Base-by-base conservation (phyloP, 1,139 yeast genomes). In the Ogataea hybrid region DNA sequence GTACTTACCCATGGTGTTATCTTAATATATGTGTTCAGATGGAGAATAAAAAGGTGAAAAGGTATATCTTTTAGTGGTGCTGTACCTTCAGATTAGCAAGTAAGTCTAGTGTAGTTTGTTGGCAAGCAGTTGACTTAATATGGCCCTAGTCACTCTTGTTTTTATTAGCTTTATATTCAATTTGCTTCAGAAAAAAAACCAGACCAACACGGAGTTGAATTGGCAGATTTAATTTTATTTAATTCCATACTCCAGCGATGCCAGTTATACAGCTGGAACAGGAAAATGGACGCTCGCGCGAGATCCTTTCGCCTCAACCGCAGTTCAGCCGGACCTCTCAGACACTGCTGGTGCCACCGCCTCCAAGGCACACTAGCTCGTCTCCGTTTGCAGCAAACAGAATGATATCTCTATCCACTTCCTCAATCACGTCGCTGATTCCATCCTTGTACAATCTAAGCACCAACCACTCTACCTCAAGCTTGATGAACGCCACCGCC, bases 321-420 rank as follows among this genome's bases (percentile, higher is more conserved):
- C 40, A 25, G 22, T 18, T 37, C 27, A 22, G 31, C 11, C 37
- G 18, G 11, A 14, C 15, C 10, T 12, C 28, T 10, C 37, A 39
- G n/a, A 9, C 41, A 6, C 15, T 32, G 10, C 15, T 42, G 28
- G 32, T 17, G 16, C 16, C 28, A 15, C 21, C 42, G 18, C 16
- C 39, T 7, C 23, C 37, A 6, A 25, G n/a, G 5, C 42, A 33
- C 10, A 5, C 37, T 3, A 23, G 11, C 29, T n/a, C 37, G 5
- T 37, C 53, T 2, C 51, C 53, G 5, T 45, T 46, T 14, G 29
- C 49, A 11, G 25, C 51, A 3, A 52, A 56, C 32, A 49, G 50
- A 39, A 47, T 56, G 49, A 45, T 58, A 8, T 58, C 62, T 1
- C 40, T 59, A 23, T 59, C 63, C 5, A 52, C 61, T 15, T 49